These are phyloP conservation scores for Diplotaxis tenuifolia DNA, from an alignment of 345 rosid species.

Conservation along the genomic window DNA sequence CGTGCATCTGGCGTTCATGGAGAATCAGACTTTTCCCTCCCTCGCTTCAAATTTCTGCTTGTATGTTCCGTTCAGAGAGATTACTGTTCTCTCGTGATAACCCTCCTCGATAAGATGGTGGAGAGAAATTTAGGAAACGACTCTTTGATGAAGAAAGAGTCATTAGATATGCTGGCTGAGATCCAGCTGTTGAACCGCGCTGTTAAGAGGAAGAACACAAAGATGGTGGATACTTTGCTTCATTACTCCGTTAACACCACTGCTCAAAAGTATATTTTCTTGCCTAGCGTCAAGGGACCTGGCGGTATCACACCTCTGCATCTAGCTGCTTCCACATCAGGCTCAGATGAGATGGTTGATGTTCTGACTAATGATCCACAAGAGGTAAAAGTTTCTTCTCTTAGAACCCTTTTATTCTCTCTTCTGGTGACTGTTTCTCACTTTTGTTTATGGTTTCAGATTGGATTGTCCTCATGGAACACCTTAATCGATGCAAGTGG, in stretches of 20 bases:
- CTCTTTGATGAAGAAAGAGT: conserved; percentile 42
- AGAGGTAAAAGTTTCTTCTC: conserved; percentile 44
- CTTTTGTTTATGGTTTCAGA: conserved; percentile 37
- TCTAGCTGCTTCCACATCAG: conserved; percentile 69
- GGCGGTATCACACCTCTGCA: conserved; percentile 80
- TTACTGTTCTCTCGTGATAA: conserved; percentile 54
- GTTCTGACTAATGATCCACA: conserved; percentile 75
- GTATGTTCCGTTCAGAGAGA: conserved; percentile 73
- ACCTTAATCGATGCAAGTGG: conserved; percentile 55
- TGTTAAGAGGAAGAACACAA: conserved; percentile 60
- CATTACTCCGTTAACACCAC: conserved; percentile 38
- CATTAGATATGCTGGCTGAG: conserved; percentile 53
- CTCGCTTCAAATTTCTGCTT: conserved; percentile 69
- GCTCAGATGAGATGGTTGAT: conserved; percentile 62
- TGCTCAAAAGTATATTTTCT: conserved; percentile 48
- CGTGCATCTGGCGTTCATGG: conserved; percentile 20
- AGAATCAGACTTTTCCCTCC: conserved; percentile 46
- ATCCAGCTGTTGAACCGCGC: conserved; percentile 70
- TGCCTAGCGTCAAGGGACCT: conserved; percentile 58
- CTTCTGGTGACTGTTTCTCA: not conserved
- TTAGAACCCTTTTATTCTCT: not conserved
- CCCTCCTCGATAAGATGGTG: conserved; percentile 58
- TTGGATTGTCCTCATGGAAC: conserved; percentile 70
- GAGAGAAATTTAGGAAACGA: conserved; percentile 46
- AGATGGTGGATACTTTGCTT: conserved; percentile 64